Evolutionary conservation across 2,329 filamentous ascomycete genomes (phyloP).

Genomic region (Penicillium sp.): DNA sequence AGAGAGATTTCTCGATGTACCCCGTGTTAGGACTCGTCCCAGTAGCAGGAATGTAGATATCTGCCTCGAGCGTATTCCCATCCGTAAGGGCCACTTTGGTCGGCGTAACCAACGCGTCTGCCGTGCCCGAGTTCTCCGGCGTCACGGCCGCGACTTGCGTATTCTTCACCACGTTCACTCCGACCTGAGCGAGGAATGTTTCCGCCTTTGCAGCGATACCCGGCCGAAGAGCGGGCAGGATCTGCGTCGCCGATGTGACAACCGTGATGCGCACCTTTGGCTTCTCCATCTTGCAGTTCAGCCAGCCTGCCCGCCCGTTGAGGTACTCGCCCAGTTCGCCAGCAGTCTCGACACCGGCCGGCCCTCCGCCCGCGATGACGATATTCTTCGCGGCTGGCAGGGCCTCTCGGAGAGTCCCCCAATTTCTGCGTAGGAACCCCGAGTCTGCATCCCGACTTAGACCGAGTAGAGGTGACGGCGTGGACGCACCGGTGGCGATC

Average conservation of each 20-base stretch:
- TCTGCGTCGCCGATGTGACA: slow-evolving; percentile 38
- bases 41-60: slow-evolving; percentile 51
- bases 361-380: slow-evolving; percentile 36
- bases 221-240: slow-evolving; percentile 45
- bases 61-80: slow-evolving; percentile 41
- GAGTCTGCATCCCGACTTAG: slow-evolving; percentile 41
- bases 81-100: slow-evolving; percentile 42
- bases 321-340: slow-evolving; percentile 53
- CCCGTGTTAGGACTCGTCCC: slow-evolving; percentile 45
- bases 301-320: slow-evolving; percentile 47
- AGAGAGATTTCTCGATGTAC: slow-evolving; percentile 32
- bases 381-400: slow-evolving; percentile 44
- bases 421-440: slow-evolving; percentile 33
- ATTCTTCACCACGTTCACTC: slow-evolving; percentile 49
- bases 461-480: slow-evolving; percentile 46
- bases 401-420: slow-evolving; percentile 41
- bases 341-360: slow-evolving; percentile 47
- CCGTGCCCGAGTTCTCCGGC: slow-evolving; percentile 31
- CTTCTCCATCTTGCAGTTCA: slow-evolving; percentile 21
- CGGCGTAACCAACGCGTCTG: slow-evolving; percentile 22
- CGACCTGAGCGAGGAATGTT: slow-evolving; percentile 42
- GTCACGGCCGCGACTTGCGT: slow-evolving; percentile 36
- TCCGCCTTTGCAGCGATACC: slow-evolving; percentile 45
- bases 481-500: slow-evolving; percentile 51
- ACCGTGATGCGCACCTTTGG: slow-evolving; percentile 48